A percentile compares a stretch with the other conserved stretches of the same genome.
These are phyloP conservation scores for Teunomyces barrocoloradensis DNA, from an alignment of 805 yeast genomes.

Conservation along the genomic window DNA sequence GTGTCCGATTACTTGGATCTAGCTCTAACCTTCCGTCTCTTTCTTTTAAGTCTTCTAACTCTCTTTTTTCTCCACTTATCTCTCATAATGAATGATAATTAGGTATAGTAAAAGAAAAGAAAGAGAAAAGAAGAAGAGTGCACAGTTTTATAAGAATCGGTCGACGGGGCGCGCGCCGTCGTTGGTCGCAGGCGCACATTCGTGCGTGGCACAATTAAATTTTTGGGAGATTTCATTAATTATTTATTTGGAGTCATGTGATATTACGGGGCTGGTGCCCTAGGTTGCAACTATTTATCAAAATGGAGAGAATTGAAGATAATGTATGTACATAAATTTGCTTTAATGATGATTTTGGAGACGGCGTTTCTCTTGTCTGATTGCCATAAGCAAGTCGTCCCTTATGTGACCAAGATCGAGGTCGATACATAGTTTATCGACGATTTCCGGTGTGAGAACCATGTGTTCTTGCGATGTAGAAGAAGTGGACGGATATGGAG, in stretches of 20 bases:
- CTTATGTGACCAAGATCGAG: slow-evolving; percentile 46
- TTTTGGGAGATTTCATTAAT: no score
- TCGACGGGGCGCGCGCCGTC: slow-evolving; percentile 19
- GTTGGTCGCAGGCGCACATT: not conserved
- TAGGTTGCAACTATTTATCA: not conserved
- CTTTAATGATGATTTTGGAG: not conserved
- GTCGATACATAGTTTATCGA: slow-evolving; percentile 43
- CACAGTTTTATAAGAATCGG: slow-evolving; percentile 8
- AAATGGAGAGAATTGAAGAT: not conserved
- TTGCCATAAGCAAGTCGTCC: slow-evolving; percentile 48
- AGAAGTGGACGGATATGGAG: no score
- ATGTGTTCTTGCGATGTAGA: not conserved
- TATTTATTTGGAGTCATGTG: not conserved
- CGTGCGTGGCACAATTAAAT: not conserved
- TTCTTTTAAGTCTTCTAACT: slow-evolving; percentile 99
- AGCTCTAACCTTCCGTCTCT: slow-evolving; percentile 99
- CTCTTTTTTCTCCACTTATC: slow-evolving; percentile 99
- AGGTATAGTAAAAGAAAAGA: slow-evolving; percentile 16
- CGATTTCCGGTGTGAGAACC: slow-evolving; percentile 17
- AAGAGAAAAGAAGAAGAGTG: slow-evolving; percentile 6
- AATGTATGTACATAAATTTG: no score
- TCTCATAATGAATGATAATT: slow-evolving; percentile 62
- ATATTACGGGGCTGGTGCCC: not conserved
- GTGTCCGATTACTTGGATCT: slow-evolving; percentile 89
- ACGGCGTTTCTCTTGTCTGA: slow-evolving; percentile 48